These are phyloP conservation scores for Pythium aquatile DNA, from an alignment of 352 stramenopile species.

Conservation along the genomic window DNA sequence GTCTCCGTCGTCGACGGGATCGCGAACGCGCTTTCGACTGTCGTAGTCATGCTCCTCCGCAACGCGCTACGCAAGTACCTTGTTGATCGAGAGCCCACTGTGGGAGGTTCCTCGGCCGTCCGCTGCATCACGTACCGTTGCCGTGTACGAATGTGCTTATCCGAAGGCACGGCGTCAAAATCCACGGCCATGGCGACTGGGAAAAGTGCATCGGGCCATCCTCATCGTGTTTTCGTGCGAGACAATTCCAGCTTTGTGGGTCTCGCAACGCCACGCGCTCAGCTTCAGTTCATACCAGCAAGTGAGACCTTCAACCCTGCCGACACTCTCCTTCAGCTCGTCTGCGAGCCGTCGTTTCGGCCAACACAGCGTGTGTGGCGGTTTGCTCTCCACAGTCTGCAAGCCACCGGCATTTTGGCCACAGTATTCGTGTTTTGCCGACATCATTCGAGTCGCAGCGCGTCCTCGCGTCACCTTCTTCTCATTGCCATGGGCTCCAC, in stretches of 20 bases:
- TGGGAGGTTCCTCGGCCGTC: background rate
- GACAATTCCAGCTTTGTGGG: background rate
- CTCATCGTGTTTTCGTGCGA: slow-evolving; percentile 1
- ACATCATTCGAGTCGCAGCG: background rate
- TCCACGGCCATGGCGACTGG: background rate
- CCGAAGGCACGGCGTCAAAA: background rate
- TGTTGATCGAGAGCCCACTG: background rate
- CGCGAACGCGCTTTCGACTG: slow-evolving; percentile 17
- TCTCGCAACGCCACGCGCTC: background rate
- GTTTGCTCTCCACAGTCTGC: background rate
- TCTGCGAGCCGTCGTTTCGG: background rate
- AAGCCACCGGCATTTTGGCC: background rate
- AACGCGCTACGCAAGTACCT: slow-evolving; percentile 16
- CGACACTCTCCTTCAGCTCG: background rate
- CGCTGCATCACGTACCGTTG: slow-evolving; percentile 32
- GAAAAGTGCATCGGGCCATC: background rate
- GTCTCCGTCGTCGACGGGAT: slow-evolving; percentile 18
- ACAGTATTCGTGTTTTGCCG: background rate
- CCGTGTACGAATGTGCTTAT: slow-evolving; percentile 11
- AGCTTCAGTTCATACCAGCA: slow-evolving; percentile 5
- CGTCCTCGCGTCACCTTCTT: background rate
- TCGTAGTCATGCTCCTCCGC: slow-evolving; percentile 18
- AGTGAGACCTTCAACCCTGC: background rate
- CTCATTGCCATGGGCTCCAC: background rate
- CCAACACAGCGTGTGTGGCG: background rate